A percentile compares a stretch with the other conserved stretches of the same genome.
Evolutionary conservation across 225 moss, liverwort and hornwort genomes (phyloP).

Genomic region (Physcomitrium patens): DNA sequence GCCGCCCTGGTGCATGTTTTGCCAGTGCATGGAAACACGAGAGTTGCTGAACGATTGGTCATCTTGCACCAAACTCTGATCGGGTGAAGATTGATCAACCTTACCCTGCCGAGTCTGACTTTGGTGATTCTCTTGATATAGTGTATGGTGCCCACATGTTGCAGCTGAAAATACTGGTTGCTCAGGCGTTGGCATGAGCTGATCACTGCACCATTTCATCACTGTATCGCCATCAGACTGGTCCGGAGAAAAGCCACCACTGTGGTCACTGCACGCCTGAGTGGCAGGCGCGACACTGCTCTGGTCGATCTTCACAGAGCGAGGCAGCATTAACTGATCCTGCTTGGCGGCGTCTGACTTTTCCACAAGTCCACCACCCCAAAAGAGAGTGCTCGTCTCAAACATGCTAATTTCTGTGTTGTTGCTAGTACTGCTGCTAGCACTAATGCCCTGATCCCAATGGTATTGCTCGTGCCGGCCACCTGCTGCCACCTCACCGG

Average conservation of each 20-base stretch:
- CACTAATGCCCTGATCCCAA: slow-evolving; percentile 57
- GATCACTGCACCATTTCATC: slow-evolving; percentile 72
- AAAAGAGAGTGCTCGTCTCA: slow-evolving; percentile 44
- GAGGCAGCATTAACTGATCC: slow-evolving; percentile 14
- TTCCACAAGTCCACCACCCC: slow-evolving; percentile 37
- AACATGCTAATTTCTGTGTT: slow-evolving; percentile 53
- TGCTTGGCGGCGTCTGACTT: slow-evolving; percentile 30
- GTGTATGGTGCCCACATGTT: not conserved
- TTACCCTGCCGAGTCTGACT: not conserved
- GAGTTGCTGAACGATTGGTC: slow-evolving; percentile 31
- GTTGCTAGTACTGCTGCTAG: slow-evolving; percentile 61
- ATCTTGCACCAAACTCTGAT: not conserved
- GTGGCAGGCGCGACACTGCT: not conserved
- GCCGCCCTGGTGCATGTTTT: slow-evolving; percentile 58
- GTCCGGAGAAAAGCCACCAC: slow-evolving; percentile 43
- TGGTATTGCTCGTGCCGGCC: slow-evolving; percentile 5
- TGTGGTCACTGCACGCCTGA: slow-evolving; percentile 42
- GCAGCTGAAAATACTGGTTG: slow-evolving; percentile 12
- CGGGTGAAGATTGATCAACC: not conserved
- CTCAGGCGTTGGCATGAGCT: slow-evolving; percentile 37
- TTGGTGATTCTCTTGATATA: slow-evolving; percentile 25
- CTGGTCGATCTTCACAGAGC: slow-evolving; percentile 23
- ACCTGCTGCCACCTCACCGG: not conserved
- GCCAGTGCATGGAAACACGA: slow-evolving; percentile 60
- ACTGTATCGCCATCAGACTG: slow-evolving; percentile 56